Evolutionary conservation across 2,329 filamentous ascomycete species (phyloP).

Genomic region (Capronia americana): DNA sequence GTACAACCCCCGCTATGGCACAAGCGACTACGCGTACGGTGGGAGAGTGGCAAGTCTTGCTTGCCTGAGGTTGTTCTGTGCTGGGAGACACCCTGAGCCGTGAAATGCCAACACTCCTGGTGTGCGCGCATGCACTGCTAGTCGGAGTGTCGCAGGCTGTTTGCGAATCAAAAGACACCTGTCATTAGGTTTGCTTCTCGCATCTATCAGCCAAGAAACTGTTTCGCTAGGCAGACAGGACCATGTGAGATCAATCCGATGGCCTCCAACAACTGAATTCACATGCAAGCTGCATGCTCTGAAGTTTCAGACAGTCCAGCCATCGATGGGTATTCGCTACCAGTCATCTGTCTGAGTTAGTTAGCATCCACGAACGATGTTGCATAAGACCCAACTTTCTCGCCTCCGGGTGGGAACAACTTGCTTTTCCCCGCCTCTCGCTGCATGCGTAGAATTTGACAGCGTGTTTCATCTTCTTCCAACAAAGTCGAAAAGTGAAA

Average conservation of each 20-base stretch:
- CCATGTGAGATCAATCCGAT: background rate
- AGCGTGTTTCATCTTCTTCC: slow-evolving; percentile 34
- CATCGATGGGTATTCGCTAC: slow-evolving; percentile 16
- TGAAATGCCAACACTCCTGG: background rate
- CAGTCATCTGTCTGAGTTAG: background rate
- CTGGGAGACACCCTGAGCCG: background rate
- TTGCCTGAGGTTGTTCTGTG: background rate
- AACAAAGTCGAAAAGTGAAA: background rate
- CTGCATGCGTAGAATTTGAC: slow-evolving; percentile 14
- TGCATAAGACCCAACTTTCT: slow-evolving; percentile 18
- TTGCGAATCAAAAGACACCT: background rate
- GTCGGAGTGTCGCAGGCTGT: background rate
- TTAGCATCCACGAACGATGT: slow-evolving; percentile 7
- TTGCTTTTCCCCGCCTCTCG: slow-evolving; percentile 31
- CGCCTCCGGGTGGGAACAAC: slow-evolving; percentile 25
- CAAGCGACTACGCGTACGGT: background rate
- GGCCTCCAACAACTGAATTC: slow-evolving; percentile 4
- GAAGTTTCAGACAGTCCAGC: slow-evolving; percentile 1
- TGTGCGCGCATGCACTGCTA: background rate
- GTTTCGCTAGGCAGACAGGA: background rate
- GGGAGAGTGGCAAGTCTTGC: background rate
- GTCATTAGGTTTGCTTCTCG: slow-evolving; percentile 6
- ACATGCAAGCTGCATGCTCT: slow-evolving; percentile 16
- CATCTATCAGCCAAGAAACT: background rate
- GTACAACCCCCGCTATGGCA: slow-evolving; percentile 15